phyloP scores from a whole-genome alignment of 2,329 filamentous ascomycete genomes.

The Fusarium sp. region DNA sequence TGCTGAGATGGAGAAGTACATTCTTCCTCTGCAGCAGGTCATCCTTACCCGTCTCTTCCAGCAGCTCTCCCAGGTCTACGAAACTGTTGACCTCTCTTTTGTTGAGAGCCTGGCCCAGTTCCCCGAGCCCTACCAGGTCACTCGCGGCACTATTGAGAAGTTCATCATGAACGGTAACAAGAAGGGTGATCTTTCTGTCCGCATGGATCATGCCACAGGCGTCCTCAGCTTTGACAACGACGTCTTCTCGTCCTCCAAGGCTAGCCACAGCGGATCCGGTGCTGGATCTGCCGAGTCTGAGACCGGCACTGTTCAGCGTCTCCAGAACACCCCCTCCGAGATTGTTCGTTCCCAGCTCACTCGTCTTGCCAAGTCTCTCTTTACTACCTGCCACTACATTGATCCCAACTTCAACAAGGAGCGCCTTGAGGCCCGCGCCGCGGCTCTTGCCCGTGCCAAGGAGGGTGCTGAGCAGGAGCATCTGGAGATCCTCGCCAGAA shows the following conservation, averaged over 20 bases:
- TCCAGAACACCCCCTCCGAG: slow-evolving; percentile 97
- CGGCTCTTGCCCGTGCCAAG: slow-evolving; percentile 83
- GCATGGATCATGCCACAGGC: slow-evolving; percentile 94
- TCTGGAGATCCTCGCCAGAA: slow-evolving; percentile 83
- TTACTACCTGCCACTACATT: slow-evolving; percentile 95
- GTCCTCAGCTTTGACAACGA: slow-evolving; percentile 98
- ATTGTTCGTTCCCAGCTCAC: slow-evolving; percentile 96
- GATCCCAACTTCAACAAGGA: slow-evolving; percentile 89
- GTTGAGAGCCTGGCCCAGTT: slow-evolving; percentile 95
- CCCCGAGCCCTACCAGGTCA: slow-evolving; percentile 95
- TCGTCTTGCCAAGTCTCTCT: slow-evolving; percentile 89
- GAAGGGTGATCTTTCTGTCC: slow-evolving; percentile 97
- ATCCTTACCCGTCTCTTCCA: slow-evolving; percentile 98
- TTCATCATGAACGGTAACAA: slow-evolving; percentile 99
- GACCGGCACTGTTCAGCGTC: slow-evolving; percentile 85
- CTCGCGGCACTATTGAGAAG: slow-evolving; percentile 92
- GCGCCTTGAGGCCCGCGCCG: slow-evolving; percentile 81
- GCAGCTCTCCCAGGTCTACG: slow-evolving; percentile 98
- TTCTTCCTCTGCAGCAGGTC: slow-evolving; percentile 95
- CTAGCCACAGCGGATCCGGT: slow-evolving; percentile 84
- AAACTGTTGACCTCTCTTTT: slow-evolving; percentile 94
- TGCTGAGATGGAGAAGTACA: slow-evolving; percentile 97
- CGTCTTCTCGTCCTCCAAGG: slow-evolving; percentile 97
- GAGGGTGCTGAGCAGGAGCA: slow-evolving; percentile 94
- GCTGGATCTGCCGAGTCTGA: slow-evolving; percentile 91